Base-by-base conservation (phyloP, 2,329 filamentous ascomycete species). In the Sporothrix pallida region DNA sequence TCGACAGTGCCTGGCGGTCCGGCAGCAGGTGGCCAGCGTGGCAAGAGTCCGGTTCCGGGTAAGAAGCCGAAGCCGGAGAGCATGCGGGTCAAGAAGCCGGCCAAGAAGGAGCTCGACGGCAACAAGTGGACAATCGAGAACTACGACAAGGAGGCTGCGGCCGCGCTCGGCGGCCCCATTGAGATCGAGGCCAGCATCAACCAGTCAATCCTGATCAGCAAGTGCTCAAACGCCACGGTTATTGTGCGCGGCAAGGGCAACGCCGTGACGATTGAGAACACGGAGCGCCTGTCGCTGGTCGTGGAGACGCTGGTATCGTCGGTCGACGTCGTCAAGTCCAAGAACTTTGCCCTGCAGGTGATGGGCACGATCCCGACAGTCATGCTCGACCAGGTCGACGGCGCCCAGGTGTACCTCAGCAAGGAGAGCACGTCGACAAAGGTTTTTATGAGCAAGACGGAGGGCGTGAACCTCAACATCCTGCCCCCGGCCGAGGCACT, bases 61-160 rank as follows among this genome's bases (percentile, higher is more conserved):
- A 95, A 94, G 83, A 95, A 94, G 83, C 92, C 92, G 71, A 95
- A 95, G 84, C 93, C 93, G 2, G 91, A 95, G 82, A 93, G 88
- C 82, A 93, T 96, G 92, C 90, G 93, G 69, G 87, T 90, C 44
- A 95, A 94, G 86, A 96, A 94, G 83, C 92, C 92, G 71, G 86
- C 92, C 12, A 91, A 89, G 81, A 93, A 92, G 85, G 91, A 92
- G 76, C 87, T 96, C 1, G 91, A 94, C 75, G 92, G 92, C 72
- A 98, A 94, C 83, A 98, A 98, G 83, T 99, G 96, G 96, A 90
- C 92, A 73, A 90, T 99, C 79, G 96, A 98, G 87, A 96, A 99
- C 84, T 98, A 90, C 79, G 96, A 99, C 70, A 93, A 91, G 71
- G 89, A 90, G 74, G 70, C 86, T 2, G 86, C 90, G 17, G 71